These are phyloP conservation scores for Epichloe scottii DNA, from an alignment of 2,329 filamentous ascomycete genomes.

Conservation along the genomic window DNA sequence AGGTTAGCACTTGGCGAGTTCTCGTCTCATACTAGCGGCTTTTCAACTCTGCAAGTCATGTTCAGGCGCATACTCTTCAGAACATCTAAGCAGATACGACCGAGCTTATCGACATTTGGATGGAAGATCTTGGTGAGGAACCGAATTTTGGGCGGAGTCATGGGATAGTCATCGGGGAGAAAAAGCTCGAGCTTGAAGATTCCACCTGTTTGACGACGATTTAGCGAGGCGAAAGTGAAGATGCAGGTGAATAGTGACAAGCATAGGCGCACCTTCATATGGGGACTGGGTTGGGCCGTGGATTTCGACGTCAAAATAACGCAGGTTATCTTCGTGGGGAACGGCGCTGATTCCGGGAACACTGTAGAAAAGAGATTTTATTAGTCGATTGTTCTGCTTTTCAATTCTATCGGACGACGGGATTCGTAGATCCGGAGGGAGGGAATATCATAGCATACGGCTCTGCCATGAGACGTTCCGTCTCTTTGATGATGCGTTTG, in stretches of 20 bases:
- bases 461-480: slow-evolving; percentile 89
- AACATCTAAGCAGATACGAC: slow-evolving; percentile 92
- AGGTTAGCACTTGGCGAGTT: neutral
- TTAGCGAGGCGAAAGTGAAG: slow-evolving; percentile 4
- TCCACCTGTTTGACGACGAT: slow-evolving; percentile 37
- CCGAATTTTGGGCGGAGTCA: slow-evolving; percentile 96
- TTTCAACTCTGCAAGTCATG: neutral
- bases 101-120: slow-evolving; percentile 95
- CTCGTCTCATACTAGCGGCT: neutral
- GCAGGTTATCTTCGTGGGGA: slow-evolving; percentile 91
- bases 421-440: slow-evolving; percentile 4
- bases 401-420: neutral
- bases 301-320: slow-evolving; percentile 97
- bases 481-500: slow-evolving; percentile 98
- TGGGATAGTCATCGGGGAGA: slow-evolving; percentile 95
- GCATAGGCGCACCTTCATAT: slow-evolving; percentile 62
- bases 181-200: slow-evolving; percentile 97
- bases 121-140: slow-evolving; percentile 99
- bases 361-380: slow-evolving; percentile 31
- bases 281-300: slow-evolving; percentile 85
- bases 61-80: slow-evolving; percentile 62
- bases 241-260: neutral
- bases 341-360: slow-evolving; percentile 93
- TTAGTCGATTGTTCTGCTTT: neutral
- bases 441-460: slow-evolving; percentile 50